A percentile compares a stretch with the other conserved stretches of the same genome.
phyloP scores from a whole-genome alignment of 805 yeast genomes.

The Yamadazyma ubonensis region DNA sequence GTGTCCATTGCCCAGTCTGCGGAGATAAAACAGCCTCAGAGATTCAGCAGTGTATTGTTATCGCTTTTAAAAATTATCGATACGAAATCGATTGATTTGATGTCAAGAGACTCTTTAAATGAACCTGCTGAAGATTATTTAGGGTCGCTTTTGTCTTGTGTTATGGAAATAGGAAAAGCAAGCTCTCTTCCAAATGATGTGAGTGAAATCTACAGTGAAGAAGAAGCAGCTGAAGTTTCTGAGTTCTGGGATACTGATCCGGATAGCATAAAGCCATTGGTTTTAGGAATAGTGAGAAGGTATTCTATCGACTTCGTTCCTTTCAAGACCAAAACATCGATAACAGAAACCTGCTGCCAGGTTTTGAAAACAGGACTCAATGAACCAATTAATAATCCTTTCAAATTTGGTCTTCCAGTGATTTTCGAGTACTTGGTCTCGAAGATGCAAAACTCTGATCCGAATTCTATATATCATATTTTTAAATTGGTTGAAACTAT shows the following conservation, averaged over 20 bases:
- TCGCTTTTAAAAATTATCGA: slow-evolving; percentile 22
- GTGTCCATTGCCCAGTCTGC: slow-evolving; percentile 58
- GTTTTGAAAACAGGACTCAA: slow-evolving; percentile 63
- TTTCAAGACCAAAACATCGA: slow-evolving; percentile 42
- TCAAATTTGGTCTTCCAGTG: slow-evolving; percentile 46
- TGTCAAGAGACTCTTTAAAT: slow-evolving; percentile 11
- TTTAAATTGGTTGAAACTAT: slow-evolving; percentile 47
- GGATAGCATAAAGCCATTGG: slow-evolving; percentile 38
- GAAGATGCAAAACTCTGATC: slow-evolving; percentile 29
- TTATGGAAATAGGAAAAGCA: slow-evolving; percentile 72
- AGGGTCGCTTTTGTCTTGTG: slow-evolving; percentile 57
- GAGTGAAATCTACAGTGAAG: slow-evolving; percentile 36
- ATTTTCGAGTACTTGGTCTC: slow-evolving; percentile 40
- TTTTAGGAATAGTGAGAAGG: slow-evolving; percentile 40
- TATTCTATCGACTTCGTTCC: slow-evolving; percentile 41
- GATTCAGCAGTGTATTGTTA: slow-evolving; percentile 23
- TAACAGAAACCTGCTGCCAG: slow-evolving; percentile 63
- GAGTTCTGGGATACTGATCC: slow-evolving; percentile 54
- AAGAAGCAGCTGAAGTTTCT: slow-evolving; percentile 26
- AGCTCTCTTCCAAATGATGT: slow-evolving; percentile 57
- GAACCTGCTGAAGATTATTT: slow-evolving; percentile 42
- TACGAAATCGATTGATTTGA: slow-evolving; percentile 1
- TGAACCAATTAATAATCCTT: slow-evolving; percentile 66
- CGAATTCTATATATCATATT: slow-evolving; percentile 41
- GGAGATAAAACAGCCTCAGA: slow-evolving; percentile 42